Percentiles rank a stretch among this genome's conserved stretches.
Conservation (phyloP, 1,284 basidiomycete genomes). For the Phellopilus nigrolimitatus region DNA sequence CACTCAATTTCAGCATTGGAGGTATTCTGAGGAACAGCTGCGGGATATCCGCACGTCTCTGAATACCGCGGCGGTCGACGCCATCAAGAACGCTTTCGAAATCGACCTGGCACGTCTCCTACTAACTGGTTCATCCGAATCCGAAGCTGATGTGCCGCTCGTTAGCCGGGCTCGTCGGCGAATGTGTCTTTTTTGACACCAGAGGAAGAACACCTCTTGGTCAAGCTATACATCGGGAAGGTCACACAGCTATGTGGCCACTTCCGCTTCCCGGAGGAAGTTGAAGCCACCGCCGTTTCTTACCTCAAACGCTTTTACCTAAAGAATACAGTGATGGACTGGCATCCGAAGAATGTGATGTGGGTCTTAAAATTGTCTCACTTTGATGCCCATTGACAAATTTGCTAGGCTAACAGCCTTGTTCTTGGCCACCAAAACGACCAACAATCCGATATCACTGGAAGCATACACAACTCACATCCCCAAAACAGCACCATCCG, state of each 20-base stretch:
- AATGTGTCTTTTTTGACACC: slow-evolving; percentile 71
- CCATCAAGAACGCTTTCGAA: slow-evolving; percentile 74
- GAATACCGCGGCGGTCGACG: slow-evolving; percentile 70
- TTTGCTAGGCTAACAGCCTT: slow-evolving; percentile 82
- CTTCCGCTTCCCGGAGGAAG: slow-evolving; percentile 86
- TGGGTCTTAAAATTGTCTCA: slow-evolving; percentile 31
- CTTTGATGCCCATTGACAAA: slow-evolving; percentile 1
- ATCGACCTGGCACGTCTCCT: slow-evolving; percentile 62
- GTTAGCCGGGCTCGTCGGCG: slow-evolving; percentile 61
- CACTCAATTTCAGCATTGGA: slow-evolving; percentile 86
- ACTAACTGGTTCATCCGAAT: slow-evolving; percentile 15
- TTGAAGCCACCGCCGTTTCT: slow-evolving; percentile 87
- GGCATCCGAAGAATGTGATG: slow-evolving; percentile 99
- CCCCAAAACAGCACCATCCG: slow-evolving; percentile 70
- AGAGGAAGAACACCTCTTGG: slow-evolving; percentile 83
- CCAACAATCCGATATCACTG: slow-evolving; percentile 87
- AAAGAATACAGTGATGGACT: slow-evolving; percentile 98
- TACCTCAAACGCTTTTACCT: slow-evolving; percentile 98
- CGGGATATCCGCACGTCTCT: slow-evolving; percentile 53
- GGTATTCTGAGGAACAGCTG: slow-evolving; percentile 71
- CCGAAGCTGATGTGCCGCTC: slow-evolving; percentile 22
- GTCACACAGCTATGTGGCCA: slow-evolving; percentile 81
- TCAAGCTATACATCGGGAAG: slow-evolving; percentile 86
- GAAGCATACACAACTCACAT: slow-evolving; percentile 80
- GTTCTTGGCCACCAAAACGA: slow-evolving; percentile 95